A percentile compares a stretch with the other conserved stretches of the same genome.
phyloP scores from a whole-genome alignment of 2,329 filamentous ascomycete genomes.

The Trichoderma sp. region DNA sequence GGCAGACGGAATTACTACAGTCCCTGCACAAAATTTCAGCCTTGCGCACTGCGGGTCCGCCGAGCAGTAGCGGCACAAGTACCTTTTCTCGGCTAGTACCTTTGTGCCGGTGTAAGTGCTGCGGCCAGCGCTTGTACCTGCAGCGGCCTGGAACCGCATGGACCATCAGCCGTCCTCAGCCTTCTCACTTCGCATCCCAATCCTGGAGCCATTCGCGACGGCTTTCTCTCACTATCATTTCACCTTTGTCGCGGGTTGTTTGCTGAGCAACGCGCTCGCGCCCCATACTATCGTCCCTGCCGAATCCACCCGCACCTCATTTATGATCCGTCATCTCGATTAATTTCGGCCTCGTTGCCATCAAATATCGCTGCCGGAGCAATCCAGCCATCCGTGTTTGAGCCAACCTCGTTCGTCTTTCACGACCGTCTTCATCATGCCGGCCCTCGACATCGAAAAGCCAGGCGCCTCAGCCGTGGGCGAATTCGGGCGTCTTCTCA shows the following conservation, averaged over 20 bases:
- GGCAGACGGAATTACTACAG: slow-evolving; percentile 1
- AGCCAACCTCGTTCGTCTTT: not conserved
- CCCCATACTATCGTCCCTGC: not conserved
- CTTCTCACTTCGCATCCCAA: slow-evolving; percentile 8
- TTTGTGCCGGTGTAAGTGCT: not conserved
- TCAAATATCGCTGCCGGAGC: not conserved
- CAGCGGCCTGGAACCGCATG: not conserved
- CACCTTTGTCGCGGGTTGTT: not conserved
- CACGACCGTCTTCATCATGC: slow-evolving; percentile 41
- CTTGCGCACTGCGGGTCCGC: slow-evolving; percentile 23
- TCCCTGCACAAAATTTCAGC: slow-evolving; percentile 25
- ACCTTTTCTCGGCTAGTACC: slow-evolving; percentile 4
- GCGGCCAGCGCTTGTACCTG: slow-evolving; percentile 2
- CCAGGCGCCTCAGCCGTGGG: slow-evolving; percentile 53
- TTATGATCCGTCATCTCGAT: not conserved
- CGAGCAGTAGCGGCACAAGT: slow-evolving; percentile 6
- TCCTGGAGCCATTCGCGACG: slow-evolving; percentile 12
- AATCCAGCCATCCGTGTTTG: not conserved
- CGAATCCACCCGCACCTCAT: not conserved
- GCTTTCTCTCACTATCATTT: not conserved
- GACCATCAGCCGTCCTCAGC: slow-evolving; percentile 7
- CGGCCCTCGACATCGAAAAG: slow-evolving; percentile 43
- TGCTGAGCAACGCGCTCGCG: not conserved
- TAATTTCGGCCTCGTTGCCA: not conserved
- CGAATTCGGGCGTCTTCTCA: slow-evolving; percentile 52